These are phyloP conservation scores for Suhomyces vadensis DNA, from an alignment of 805 yeast species.

Conservation along the genomic window DNA sequence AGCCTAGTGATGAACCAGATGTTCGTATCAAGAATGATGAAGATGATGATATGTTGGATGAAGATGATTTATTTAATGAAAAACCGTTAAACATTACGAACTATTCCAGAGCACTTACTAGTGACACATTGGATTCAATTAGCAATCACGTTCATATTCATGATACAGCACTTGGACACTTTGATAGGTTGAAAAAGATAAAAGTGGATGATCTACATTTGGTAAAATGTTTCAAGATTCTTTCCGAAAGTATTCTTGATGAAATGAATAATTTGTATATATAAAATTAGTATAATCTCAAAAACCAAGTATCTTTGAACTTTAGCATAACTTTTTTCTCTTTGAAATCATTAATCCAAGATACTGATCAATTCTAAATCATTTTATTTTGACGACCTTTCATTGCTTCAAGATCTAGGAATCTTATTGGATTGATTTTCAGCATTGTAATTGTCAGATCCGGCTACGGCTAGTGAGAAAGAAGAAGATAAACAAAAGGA, in stretches of 20 bases:
- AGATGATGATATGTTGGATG: conserved; percentile 12
- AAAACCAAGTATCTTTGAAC: no score
- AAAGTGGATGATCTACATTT: conserved; percentile 1
- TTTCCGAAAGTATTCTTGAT: conserved; percentile 9
- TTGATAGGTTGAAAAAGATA: background rate
- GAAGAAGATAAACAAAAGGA: no score
- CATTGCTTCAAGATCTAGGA: no score
- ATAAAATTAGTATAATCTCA: no score
- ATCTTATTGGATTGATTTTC: no score
- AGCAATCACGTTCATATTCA: background rate
- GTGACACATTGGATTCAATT: background rate
- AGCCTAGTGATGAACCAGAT: conserved; percentile 4
- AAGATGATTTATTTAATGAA: conserved; percentile 12
- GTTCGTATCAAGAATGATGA: conserved; percentile 5
- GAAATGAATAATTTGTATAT: conserved; percentile 5
- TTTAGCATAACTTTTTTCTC: no score
- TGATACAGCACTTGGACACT: background rate
- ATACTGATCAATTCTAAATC: no score
- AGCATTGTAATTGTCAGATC: no score
- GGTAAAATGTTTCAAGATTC: conserved; percentile 4
- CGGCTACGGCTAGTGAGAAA: no score
- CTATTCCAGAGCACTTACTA: background rate
- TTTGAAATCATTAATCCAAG: no score
- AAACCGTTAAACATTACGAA: background rate
- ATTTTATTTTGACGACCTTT: no score